Evolutionary conservation across 768 basidiomycete genomes (phyloP), one percentile per base, ranked within the genome.

Genomic region (Tylopilus intermedius): DNA sequence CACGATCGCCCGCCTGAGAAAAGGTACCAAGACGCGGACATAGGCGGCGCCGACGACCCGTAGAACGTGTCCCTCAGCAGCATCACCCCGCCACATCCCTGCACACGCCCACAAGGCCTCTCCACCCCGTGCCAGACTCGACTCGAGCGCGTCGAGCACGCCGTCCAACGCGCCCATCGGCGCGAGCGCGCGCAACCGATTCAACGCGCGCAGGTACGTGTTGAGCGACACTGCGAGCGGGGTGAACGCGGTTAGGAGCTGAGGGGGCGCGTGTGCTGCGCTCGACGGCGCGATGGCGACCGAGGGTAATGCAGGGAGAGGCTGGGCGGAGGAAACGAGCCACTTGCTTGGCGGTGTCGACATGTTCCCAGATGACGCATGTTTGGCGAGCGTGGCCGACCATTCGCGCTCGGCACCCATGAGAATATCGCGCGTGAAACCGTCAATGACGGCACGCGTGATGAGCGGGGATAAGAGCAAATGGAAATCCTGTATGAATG

Each of bases 181-280:
- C 3, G 88, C 88, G 11, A 95, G 79, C 10, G 92, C 74, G 3
- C 94, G 85, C 21, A 97, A 72, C 2, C 83, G 77, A 66, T 97
- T 97, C 41, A 97, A 71, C 1, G 85, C 76, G 5, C 80, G 76
- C 4, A 94, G 73, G 22, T 92, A 69, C 3, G 82, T 78, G 62
- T 97, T 96, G 39, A 84, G 77, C 53, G 81, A 78, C 38, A 76
- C 69, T 2, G 90, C 93, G 2, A 95, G 73, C 0, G 88, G 85
- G 2, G 89, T 84, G 61, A 86, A 92, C 2, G 84, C 77, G 0
- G 84, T 77, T 35, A 94, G 72, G 41, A 83, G 70, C 27, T 83
- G 78, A 0, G 92, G 90, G 0, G 90, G 88, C 11, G 82, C 74
- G 60, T 90, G 83, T 8, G 79, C 71, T 13, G 76, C 71, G 26